phyloP scores from a whole-genome alignment of 2,329 filamentous ascomycete species.

The Ophiostoma ips region DNA sequence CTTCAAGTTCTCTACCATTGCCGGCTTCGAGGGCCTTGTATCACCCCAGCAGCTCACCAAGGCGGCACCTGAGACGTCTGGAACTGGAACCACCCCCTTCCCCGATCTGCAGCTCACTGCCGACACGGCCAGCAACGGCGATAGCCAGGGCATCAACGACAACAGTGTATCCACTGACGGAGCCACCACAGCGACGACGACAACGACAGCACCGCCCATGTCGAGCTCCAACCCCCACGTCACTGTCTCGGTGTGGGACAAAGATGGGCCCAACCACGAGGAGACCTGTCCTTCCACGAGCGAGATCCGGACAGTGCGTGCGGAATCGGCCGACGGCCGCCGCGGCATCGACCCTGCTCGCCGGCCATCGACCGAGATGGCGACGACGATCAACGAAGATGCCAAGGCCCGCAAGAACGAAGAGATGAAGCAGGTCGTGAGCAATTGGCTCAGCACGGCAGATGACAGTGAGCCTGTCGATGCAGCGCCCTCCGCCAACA shows the following conservation, averaged over 20 bases:
- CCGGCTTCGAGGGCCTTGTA: conserved; percentile 21
- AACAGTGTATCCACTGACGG: conserved; percentile 32
- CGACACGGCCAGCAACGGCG: conserved; percentile 33
- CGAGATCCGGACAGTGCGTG: conserved; percentile 5
- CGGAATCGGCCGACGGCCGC: not conserved
- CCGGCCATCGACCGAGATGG: conserved; percentile 29
- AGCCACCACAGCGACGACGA: conserved; percentile 25
- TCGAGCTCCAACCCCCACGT: conserved; percentile 37
- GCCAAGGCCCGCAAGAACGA: conserved; percentile 26
- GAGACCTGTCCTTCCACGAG: conserved; percentile 15
- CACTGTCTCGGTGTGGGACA: conserved; percentile 42
- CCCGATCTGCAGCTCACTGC: conserved; percentile 29
- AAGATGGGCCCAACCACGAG: conserved; percentile 19
- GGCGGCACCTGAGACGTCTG: conserved; percentile 22
- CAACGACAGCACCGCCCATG: conserved; percentile 26
- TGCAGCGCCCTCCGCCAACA: not conserved
- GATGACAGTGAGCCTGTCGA: conserved; percentile 1
- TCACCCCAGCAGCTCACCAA: conserved; percentile 30
- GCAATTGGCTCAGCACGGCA: conserved; percentile 32
- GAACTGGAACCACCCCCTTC: conserved; percentile 13
- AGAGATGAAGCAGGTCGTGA: conserved; percentile 36
- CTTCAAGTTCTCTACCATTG: conserved; percentile 10
- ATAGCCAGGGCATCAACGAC: conserved; percentile 12
- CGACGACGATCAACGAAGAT: conserved; percentile 35
- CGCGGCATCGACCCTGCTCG: conserved; percentile 32